Evolutionary conservation across 495 filamentous ascomycete genomes (phyloP), one percentile per base, ranked within the genome.

Genomic region (Thermothielavioides terrestris): DNA sequence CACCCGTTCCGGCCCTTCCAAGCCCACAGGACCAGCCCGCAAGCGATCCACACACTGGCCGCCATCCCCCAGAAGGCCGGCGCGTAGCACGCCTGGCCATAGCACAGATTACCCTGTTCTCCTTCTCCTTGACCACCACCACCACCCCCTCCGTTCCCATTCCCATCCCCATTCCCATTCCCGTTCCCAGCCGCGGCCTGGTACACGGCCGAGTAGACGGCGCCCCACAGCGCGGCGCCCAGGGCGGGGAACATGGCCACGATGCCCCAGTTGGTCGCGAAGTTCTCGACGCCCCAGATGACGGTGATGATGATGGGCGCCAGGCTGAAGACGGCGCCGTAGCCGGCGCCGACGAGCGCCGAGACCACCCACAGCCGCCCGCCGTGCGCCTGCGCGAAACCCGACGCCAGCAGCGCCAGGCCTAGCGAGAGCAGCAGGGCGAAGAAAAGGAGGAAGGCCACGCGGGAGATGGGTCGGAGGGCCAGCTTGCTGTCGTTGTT

Each of bases 241-340:
- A 79, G 64, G 1, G 90, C 92, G 8, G 92, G 92, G 41, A 89
- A 84, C 71, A 94, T 86, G 28, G 87, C 87, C 14, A 98, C 82
- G 51, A 96, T 88, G 12, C 92, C 92, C 83, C 91, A 98, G 57
- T 98, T 97, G 2, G 92, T 98, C 50, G 87, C 92, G 64, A 97
- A 97, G 66, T 97, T 98, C 69, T 95, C 88, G 2, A 95, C 89
- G 30, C 92, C 92, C 92, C 92, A 98, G 37, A 97, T 89, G 21
- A 95, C 87, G 44, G 79, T 85, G 55, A 96, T 82, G 52, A 96
- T 85, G 60, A 96, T 95, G 3, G 92, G 92, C 0, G 82, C 80
- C 12, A 98, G 77, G 32, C 81, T 85, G 69, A 98, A 98, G 32
- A 86, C 79, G 22, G 89, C 88, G 38, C 92, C 92, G 61, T 98